These are phyloP conservation scores for Gossypium raimondii DNA, from an alignment of 345 rosid species.

Conservation along the genomic window DNA sequence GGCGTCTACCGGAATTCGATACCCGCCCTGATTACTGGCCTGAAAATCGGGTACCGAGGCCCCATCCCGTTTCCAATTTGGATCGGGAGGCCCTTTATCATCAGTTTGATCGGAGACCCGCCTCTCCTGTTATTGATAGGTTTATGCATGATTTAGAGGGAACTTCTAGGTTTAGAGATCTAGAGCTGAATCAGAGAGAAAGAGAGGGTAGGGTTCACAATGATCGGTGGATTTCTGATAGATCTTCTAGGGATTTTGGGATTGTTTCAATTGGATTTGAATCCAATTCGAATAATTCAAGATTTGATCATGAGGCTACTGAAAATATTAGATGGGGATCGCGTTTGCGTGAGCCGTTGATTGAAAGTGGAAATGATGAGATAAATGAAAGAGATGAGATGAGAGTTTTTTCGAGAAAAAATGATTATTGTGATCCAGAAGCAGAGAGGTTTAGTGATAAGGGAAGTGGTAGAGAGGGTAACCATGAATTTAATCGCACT, in stretches of 20 bases:
- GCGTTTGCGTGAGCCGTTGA: slow-evolving; percentile 18
- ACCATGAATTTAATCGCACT: slow-evolving; percentile 39
- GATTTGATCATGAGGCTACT: slow-evolving; percentile 22
- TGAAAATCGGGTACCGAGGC: slow-evolving; percentile 22
- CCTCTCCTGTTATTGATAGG: slow-evolving; percentile 33
- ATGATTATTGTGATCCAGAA: slow-evolving; percentile 33
- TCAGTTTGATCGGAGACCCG: slow-evolving; percentile 33
- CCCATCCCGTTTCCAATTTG: slow-evolving; percentile 19
- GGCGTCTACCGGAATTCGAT: slow-evolving; percentile 23
- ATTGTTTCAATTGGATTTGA: slow-evolving; percentile 25
- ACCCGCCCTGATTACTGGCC: slow-evolving; percentile 28
- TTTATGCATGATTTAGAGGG: slow-evolving; percentile 41
- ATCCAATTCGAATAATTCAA: slow-evolving; percentile 29
- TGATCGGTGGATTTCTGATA: slow-evolving; percentile 37
- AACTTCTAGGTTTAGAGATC: slow-evolving; percentile 47
- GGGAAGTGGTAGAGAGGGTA: slow-evolving; percentile 44
- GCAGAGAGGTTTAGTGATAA: slow-evolving; percentile 37
- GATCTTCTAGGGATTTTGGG: slow-evolving; percentile 40
- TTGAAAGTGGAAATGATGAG: slow-evolving; percentile 25
- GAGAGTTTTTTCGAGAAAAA: slow-evolving; percentile 29
- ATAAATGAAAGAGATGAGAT: slow-evolving; percentile 25
- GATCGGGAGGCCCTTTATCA: slow-evolving; percentile 25
- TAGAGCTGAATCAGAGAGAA: slow-evolving; percentile 26
- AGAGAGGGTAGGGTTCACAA: slow-evolving; percentile 27
- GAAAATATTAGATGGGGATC: slow-evolving; percentile 38